Conservation (phyloP, 2,329 filamentous ascomycete genomes). For the Aspergillus sp. region DNA sequence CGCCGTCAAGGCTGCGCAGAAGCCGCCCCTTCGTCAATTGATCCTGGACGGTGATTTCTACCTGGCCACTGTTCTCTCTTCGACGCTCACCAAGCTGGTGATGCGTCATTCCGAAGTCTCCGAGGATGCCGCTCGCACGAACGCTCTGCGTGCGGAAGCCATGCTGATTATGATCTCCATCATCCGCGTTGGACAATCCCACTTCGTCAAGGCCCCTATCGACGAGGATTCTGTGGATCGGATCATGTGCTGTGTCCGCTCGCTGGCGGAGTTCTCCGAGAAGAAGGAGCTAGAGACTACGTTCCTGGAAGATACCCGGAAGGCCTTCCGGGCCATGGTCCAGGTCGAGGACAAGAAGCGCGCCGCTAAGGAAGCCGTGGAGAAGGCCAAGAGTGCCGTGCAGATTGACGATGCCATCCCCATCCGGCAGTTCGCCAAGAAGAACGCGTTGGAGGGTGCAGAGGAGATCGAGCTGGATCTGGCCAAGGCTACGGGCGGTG, state of each 20-base stretch:
- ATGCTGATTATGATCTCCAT: conserved; percentile 99
- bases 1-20: conserved; percentile 94
- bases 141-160: conserved; percentile 89
- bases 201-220: conserved; percentile 95
- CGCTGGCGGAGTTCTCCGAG: conserved; percentile 82
- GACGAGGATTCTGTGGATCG: conserved; percentile 98
- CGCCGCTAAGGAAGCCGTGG: conserved; percentile 85
- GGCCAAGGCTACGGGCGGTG: conserved; percentile 90
- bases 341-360: conserved; percentile 97
- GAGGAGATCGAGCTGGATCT: conserved; percentile 88
- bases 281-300: conserved; percentile 89
- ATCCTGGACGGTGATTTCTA: conserved; percentile 98
- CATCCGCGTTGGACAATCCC: conserved; percentile 95
- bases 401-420: conserved; percentile 94
- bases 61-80: conserved; percentile 89
- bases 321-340: conserved; percentile 96
- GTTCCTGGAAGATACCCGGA: conserved; percentile 91
- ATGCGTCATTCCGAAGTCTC: conserved; percentile 97
- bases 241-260: conserved; percentile 96
- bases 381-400: conserved; percentile 89
- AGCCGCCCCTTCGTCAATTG: conserved; percentile 89
- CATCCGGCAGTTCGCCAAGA: conserved; percentile 90
- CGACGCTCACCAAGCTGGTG: conserved; percentile 92
- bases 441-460: conserved; percentile 75
- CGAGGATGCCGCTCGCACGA: conserved; percentile 78